Evolutionary conservation across 1,284 basidiomycete genomes (phyloP).

Genomic region (Naganishia sp.): DNA sequence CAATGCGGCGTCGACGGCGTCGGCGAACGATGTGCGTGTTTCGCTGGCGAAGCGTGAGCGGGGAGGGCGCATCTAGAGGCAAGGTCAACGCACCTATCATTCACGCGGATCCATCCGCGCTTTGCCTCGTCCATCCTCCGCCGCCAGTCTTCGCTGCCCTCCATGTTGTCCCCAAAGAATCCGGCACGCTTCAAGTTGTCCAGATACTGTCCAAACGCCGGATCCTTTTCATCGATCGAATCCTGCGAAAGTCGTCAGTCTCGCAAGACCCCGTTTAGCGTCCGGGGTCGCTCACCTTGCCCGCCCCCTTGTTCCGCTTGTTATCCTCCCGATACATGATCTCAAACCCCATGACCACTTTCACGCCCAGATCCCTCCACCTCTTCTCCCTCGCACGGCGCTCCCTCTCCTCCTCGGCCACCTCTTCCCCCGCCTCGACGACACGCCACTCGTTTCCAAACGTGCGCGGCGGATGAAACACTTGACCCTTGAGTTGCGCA

Average conservation of each 20-base stretch:
- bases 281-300: slow-evolving; percentile 38
- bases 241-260: neutral
- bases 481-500: slow-evolving; percentile 86
- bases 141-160: slow-evolving; percentile 75
- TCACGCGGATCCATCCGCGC: slow-evolving; percentile 64
- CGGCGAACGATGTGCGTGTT: slow-evolving; percentile 70
- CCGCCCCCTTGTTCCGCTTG: slow-evolving; percentile 58
- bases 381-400: slow-evolving; percentile 59
- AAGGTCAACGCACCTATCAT: slow-evolving; percentile 65
- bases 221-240: slow-evolving; percentile 31
- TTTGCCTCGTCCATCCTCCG: slow-evolving; percentile 69
- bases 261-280: too few relatives aligned
- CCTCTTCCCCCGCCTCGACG: slow-evolving; percentile 53
- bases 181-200: slow-evolving; percentile 63
- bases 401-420: slow-evolving; percentile 27
- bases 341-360: slow-evolving; percentile 90
- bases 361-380: slow-evolving; percentile 84
- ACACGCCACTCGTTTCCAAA: slow-evolving; percentile 65
- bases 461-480: slow-evolving; percentile 84
- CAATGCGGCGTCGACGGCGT: slow-evolving; percentile 67
- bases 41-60: slow-evolving; percentile 47
- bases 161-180: slow-evolving; percentile 73
- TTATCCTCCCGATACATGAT: slow-evolving; percentile 81
- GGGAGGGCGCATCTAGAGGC: neutral
- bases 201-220: slow-evolving; percentile 59